These are phyloP conservation scores for Fusarium sp. DNA, from an alignment of 2,329 filamentous ascomycete genomes.

Conservation along the genomic window DNA sequence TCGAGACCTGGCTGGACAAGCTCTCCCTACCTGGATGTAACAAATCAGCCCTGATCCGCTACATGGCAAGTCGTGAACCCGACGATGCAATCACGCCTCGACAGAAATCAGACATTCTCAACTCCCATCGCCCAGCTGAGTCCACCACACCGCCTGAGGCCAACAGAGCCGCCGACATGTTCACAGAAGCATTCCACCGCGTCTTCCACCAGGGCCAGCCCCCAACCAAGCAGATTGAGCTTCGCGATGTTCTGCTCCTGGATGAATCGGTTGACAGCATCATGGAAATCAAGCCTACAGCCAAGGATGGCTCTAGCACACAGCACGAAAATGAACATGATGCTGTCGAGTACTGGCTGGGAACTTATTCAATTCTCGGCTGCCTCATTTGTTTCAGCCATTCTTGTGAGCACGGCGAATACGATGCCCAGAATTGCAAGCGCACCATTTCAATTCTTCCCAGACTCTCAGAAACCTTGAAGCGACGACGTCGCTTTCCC, in stretches of 20 bases:
- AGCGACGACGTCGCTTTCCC: constrained; percentile 37
- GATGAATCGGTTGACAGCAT: constrained; percentile 66
- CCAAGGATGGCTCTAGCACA: constrained; percentile 55
- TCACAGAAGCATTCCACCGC: constrained; percentile 67
- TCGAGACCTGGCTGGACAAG: constrained; percentile 64
- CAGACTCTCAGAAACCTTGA: constrained; percentile 49
- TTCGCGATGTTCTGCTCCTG: constrained; percentile 64
- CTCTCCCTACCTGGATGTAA: constrained; percentile 63
- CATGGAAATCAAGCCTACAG: constrained; percentile 64
- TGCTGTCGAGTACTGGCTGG: constrained; percentile 60
- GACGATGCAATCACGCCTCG: constrained; percentile 63
- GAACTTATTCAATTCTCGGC: constrained; percentile 66
- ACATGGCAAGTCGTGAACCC: constrained; percentile 62
- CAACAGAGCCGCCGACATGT: constrained; percentile 58
- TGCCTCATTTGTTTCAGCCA: constrained; percentile 70
- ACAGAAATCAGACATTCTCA: constrained; percentile 64
- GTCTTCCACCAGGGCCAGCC: constrained; percentile 58
- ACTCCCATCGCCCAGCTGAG: constrained; percentile 57
- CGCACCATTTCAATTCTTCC: constrained; percentile 62
- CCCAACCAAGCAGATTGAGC: constrained; percentile 55
- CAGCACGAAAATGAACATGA: constrained; percentile 53
- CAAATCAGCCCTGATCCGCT: constrained; percentile 63
- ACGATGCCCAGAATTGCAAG: constrained; percentile 64
- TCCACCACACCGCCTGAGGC: constrained; percentile 54
- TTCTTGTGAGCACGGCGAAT: constrained; percentile 71